Evolutionary conservation across 768 basidiomycete genomes (phyloP), one percentile per base, ranked within the genome.

Genomic region (Amanita fuliginea): DNA sequence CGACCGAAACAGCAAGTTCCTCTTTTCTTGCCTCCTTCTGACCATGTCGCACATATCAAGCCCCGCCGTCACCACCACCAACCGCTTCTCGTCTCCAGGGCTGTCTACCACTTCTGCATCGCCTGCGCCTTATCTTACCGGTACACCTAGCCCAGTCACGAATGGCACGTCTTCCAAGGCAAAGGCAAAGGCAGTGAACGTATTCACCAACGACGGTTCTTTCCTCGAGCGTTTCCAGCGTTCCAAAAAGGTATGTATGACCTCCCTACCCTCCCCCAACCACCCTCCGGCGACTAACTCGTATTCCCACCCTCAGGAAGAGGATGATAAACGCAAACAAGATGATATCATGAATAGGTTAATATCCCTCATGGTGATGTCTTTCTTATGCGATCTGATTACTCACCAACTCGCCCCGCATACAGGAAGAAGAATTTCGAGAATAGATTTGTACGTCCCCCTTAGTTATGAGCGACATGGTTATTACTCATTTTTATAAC

Each of bases 191-290:
- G 62, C 66, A 8, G 47, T 52, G 19, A 84, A 83, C 59, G 73
- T 83, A 18, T 85, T 85, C 59, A 71, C 80, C 48, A 76, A 83
- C 59, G 82, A 83, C 55, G 82, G 82, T 6, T 81, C 80, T 7
- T 84, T 83, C 60, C 64, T 83, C 49, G 74, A 83, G 55, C 72
- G 80, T 8, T 74, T 83, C 57, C 77, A 80, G 62, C 73, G 75
- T 26, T 65, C 67, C 42, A 76, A 73, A 64, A 73, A 70, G 74
- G 82, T 78, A 54, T 41, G 66, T 22, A 56, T 8, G 14, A 22
- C 36, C 6, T 28, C 35, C 28, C 28, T 37, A 6, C 16, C 19
- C 28, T 9, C 18, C 35, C 7, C 36, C 35, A 22, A n/a, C n/a
- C n/a, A n/a, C n/a, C n/a, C n/a, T n/a, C n/a, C n/a, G n/a, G n/a